phyloP scores from a whole-genome alignment of 2,329 filamentous ascomycete species.

The Plectosphaerella sp. region DNA sequence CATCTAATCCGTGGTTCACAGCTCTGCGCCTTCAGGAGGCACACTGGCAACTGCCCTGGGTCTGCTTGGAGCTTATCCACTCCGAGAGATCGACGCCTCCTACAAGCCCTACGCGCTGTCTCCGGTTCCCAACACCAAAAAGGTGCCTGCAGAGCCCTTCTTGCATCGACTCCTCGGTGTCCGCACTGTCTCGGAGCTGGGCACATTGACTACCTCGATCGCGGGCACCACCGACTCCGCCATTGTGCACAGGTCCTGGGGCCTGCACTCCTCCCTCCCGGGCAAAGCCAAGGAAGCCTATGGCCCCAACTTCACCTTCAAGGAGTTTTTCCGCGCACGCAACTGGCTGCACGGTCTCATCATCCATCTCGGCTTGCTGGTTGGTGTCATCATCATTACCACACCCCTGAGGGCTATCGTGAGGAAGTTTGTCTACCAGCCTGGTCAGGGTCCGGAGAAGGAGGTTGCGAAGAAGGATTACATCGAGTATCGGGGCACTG shows the following conservation, averaged over 20 bases:
- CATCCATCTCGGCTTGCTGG: slow-evolving; percentile 42
- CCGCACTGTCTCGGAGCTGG: slow-evolving; percentile 44
- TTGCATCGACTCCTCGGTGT: slow-evolving; percentile 46
- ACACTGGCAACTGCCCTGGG: slow-evolving; percentile 64
- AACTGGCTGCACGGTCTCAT: slow-evolving; percentile 45
- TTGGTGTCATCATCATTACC: slow-evolving; percentile 39
- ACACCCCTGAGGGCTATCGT: slow-evolving; percentile 41
- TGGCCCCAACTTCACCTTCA: slow-evolving; percentile 57
- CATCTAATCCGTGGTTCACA: slow-evolving; percentile 15
- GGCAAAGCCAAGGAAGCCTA: slow-evolving; percentile 43
- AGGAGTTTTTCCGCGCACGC: slow-evolving; percentile 46
- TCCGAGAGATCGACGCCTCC: slow-evolving; percentile 41
- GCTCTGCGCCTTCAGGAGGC: slow-evolving; percentile 54
- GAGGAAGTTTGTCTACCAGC: slow-evolving; percentile 40
- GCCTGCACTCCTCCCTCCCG: slow-evolving; percentile 43
- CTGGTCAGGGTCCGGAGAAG: slow-evolving; percentile 48
- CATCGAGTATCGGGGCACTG: slow-evolving; percentile 61
- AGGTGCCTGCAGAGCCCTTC: slow-evolving; percentile 25
- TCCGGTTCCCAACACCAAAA: slow-evolving; percentile 42
- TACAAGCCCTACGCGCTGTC: slow-evolving; percentile 52
- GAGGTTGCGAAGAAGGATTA: slow-evolving; percentile 54
- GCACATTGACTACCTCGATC: slow-evolving; percentile 50
- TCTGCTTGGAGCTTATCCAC: slow-evolving; percentile 47
- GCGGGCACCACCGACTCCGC: slow-evolving; percentile 45
- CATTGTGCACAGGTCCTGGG: slow-evolving; percentile 60